These are phyloP conservation scores for Penicillium taxi DNA, from an alignment of 495 filamentous ascomycete species.

Conservation along the genomic window DNA sequence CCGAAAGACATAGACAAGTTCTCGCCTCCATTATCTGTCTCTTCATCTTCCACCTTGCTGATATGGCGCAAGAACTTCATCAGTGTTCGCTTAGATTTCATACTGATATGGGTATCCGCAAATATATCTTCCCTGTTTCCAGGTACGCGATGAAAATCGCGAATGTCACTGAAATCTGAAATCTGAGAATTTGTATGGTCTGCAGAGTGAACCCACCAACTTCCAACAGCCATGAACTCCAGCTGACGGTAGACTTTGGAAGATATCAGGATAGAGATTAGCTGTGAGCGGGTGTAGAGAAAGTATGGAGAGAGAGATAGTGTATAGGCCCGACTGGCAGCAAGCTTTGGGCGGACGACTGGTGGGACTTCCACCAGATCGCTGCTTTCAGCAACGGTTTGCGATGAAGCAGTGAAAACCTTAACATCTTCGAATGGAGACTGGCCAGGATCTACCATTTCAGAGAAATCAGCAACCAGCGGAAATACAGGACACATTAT, in stretches of 20 bases:
- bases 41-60: constrained; percentile 27
- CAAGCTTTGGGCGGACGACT: constrained; percentile 31
- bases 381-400: not conserved
- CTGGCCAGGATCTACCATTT: constrained; percentile 25
- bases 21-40: constrained; percentile 19
- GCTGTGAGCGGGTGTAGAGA: constrained; percentile 71
- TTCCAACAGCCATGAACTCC: constrained; percentile 89
- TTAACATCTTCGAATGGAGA: constrained; percentile 36
- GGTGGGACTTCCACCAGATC: constrained; percentile 5
- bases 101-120: constrained; percentile 58
- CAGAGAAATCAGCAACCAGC: constrained; percentile 19
- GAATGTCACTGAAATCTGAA: constrained; percentile 7
- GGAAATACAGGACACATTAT: not conserved
- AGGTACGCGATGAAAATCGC: constrained; percentile 55
- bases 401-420: constrained; percentile 16
- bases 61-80: constrained; percentile 80
- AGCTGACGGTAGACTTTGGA: constrained; percentile 82
- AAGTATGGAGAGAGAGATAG: constrained; percentile 79
- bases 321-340: constrained; percentile 69
- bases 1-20: constrained; percentile 43
- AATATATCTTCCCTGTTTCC: constrained; percentile 85
- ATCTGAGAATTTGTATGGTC: constrained; percentile 7
- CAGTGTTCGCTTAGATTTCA: constrained; percentile 67
- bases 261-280: constrained; percentile 71
- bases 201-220: constrained; percentile 69